Conservation (phyloP, 306 rosid species). For the Mimosa bimucronata region DNA sequence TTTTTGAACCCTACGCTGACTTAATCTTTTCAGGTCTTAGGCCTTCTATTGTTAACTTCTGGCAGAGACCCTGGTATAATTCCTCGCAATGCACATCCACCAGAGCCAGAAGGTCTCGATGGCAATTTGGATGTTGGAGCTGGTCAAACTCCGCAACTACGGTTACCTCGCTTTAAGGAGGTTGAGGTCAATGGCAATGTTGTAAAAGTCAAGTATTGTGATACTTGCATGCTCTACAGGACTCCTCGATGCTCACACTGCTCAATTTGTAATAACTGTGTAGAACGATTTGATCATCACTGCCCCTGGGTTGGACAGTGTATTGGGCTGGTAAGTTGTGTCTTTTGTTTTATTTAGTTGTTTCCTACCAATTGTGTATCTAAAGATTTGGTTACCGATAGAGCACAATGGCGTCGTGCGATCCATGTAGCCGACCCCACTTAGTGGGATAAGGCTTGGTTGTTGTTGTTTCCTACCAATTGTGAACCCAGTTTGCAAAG, state of each 20-base stretch:
- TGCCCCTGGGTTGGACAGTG: constrained; percentile 99
- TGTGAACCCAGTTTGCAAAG: neutral
- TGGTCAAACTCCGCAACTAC: constrained; percentile 91
- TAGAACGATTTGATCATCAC: constrained; percentile 94
- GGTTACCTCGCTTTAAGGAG: constrained; percentile 89
- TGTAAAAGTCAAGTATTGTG: constrained; percentile 89
- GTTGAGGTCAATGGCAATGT: constrained; percentile 80
- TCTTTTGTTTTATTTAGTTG: constrained; percentile 16
- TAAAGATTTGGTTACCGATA: no score
- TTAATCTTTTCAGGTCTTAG: constrained; percentile 62
- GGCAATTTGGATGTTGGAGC: constrained; percentile 68
- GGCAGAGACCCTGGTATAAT: constrained; percentile 99
- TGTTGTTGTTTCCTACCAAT: neutral
- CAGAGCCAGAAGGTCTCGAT: constrained; percentile 90
- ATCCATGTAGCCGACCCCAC: no score
- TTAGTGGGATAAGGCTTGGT: no score
- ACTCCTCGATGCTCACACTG: constrained; percentile 99
- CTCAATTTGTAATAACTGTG: constrained; percentile 97
- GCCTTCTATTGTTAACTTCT: constrained; percentile 86
- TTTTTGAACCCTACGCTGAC: constrained; percentile 17
- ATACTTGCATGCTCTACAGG: constrained; percentile 98
- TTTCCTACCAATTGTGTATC: neutral
- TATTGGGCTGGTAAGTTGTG: constrained; percentile 83
- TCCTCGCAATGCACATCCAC: constrained; percentile 96
- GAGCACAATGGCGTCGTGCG: no score